Base-by-base conservation (phyloP, 768 basidiomycete genomes). In the Solioccasus polychromus region DNA sequence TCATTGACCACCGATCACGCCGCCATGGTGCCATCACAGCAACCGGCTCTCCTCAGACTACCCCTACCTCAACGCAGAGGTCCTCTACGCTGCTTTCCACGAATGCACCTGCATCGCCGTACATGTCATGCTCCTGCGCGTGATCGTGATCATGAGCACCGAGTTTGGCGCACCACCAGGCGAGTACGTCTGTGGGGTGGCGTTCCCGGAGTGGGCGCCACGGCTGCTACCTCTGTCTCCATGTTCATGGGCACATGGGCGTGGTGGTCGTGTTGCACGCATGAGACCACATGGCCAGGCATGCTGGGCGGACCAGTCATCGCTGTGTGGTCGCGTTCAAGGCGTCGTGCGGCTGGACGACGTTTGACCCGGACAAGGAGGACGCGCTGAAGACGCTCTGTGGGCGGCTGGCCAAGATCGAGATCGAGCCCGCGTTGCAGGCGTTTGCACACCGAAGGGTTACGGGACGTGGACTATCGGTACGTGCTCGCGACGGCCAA, bases 31-130 rank as follows among this genome's bases (percentile, higher is more conserved):
- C n/a, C 68, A 92, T 10, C 83, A 94, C 59, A 93, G 92, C 20
- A 73, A 78, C 42, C 77, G 86, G 4, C 71, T 99, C 19, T 75
- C 72, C 25, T 67, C 79, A 3, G 73, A 77, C 47, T 92, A 95
- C 61, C 85, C 93, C 38, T 94, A 83, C 75, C 84, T 97, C 63
- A 91, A 96, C 64, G 92, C 91, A 1, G 95, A 99, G 70, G 83
- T 94, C 8, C 82, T 82, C 38, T 96, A n/a, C n/a, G 92, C 93
- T 0, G 76, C 85, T 17, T 82, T 82, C 12, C 75, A 92, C 63
- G 95, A 99, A 70, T 97, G 94, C 67, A 94, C 94, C 0, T 78
- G n/a, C n/a, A n/a, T n/a, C n/a, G n/a, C n/a, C n/a, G n/a, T n/a
- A n/a, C n/a, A n/a, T n/a, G n/a, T n/a, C n/a, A n/a, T n/a, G 0